Evolutionary conservation across 495 filamentous ascomycete species (phyloP).

Genomic region (Hypoxylon intermedium): DNA sequence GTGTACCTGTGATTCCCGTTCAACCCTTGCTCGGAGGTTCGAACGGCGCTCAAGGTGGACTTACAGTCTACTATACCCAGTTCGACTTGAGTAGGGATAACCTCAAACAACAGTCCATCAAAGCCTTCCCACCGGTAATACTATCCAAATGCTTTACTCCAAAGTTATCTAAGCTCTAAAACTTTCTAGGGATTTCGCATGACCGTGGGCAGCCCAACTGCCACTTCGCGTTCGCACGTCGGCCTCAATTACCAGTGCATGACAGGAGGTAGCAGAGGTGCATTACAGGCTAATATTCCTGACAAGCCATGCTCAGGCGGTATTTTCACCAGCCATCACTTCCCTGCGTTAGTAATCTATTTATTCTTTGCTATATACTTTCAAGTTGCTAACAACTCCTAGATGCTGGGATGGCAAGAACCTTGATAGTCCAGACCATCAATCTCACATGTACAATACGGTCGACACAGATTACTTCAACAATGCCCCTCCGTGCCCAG

Average conservation of each 20-base stretch:
- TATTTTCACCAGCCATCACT: slow-evolving; percentile 42
- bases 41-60: slow-evolving; percentile 44
- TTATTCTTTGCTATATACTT: background rate
- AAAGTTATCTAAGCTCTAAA: background rate
- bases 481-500: no score
- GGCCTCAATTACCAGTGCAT: slow-evolving; percentile 44
- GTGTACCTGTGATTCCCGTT: slow-evolving; percentile 44
- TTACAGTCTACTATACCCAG: slow-evolving; percentile 51
- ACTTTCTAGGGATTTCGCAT: slow-evolving; percentile 45
- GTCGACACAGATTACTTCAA: no score
- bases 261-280: slow-evolving; percentile 32
- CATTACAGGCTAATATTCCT: slow-evolving; percentile 20
- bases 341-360: slow-evolving; percentile 34
- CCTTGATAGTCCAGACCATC: no score
- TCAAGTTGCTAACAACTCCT: no score
- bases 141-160: background rate
- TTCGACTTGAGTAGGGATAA: slow-evolving; percentile 41
- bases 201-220: slow-evolving; percentile 45
- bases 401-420: no score
- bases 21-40: slow-evolving; percentile 42
- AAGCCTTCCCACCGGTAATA: slow-evolving; percentile 41
- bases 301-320: slow-evolving; percentile 26
- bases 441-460: no score
- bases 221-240: slow-evolving; percentile 17
- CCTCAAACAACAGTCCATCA: slow-evolving; percentile 39